These are phyloP conservation scores for Penicillium sp. DNA, from an alignment of 2,329 filamentous ascomycete genomes.

Conservation along the genomic window DNA sequence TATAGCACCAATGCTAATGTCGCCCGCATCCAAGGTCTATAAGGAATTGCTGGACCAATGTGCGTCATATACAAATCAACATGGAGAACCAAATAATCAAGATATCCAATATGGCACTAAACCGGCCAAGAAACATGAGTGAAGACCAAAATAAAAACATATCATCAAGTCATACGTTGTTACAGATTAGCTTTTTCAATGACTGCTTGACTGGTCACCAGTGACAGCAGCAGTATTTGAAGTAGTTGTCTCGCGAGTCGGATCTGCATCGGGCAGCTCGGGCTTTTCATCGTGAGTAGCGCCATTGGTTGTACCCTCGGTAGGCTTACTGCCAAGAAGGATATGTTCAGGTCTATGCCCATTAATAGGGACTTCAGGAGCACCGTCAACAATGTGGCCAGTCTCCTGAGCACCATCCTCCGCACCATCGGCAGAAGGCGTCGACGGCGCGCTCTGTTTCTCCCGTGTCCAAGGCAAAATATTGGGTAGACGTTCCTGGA, in stretches of 20 bases:
- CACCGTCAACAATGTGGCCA: not conserved
- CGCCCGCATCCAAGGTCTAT: not conserved
- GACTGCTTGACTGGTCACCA: not conserved
- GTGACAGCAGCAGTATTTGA: not conserved
- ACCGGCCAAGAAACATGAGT: not conserved
- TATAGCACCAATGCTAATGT: not conserved
- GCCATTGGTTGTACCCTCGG: not conserved
- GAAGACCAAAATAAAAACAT: not conserved
- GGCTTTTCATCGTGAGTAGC: not conserved
- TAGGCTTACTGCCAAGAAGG: not conserved
- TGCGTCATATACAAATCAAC: constrained; percentile 5
- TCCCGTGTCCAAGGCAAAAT: constrained; percentile 31
- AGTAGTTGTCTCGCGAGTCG: not conserved
- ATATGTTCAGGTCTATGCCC: not conserved
- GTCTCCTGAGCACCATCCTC: not conserved
- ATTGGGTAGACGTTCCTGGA: constrained; percentile 31
- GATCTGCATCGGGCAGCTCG: not conserved
- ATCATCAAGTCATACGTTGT: constrained; percentile 15
- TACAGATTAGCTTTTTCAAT: constrained; percentile 6
- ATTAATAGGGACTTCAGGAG: not conserved
- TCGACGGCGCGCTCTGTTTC: constrained; percentile 26
- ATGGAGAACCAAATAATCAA: not conserved
- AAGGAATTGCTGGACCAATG: not conserved
- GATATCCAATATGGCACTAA: not conserved
- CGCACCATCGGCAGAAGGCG: constrained; percentile 18